Percentiles rank a stretch among this genome's conserved stretches.
Evolutionary conservation across 2,329 filamentous ascomycete genomes (phyloP).

Genomic region (Metarhizium guizhouense): DNA sequence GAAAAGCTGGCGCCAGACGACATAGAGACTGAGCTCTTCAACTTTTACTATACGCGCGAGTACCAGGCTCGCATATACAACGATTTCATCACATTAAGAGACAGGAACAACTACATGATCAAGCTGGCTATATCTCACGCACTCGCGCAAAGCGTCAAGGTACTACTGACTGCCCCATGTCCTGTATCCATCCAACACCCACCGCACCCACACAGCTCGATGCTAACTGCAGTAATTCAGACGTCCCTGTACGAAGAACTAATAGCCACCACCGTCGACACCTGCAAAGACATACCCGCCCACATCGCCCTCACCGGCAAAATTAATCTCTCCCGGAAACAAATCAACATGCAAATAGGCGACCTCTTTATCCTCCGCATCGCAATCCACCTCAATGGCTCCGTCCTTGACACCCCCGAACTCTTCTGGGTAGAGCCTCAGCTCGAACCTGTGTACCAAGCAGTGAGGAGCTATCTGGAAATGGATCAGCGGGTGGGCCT

Average conservation of each 20-base stretch:
- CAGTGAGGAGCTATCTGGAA: conserved; percentile 89
- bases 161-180: conserved; percentile 21
- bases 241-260: conserved; percentile 95
- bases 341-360: conserved; percentile 99
- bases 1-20: conserved; percentile 85
- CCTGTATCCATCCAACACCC: not conserved
- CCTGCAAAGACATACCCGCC: conserved; percentile 84
- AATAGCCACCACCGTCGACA: conserved; percentile 86
- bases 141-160: conserved; percentile 90
- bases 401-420: conserved; percentile 91
- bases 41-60: conserved; percentile 97
- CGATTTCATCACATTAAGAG: conserved; percentile 91
- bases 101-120: conserved; percentile 96
- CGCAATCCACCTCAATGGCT: conserved; percentile 96
- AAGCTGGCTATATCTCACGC: conserved; percentile 96
- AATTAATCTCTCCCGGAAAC: conserved; percentile 74
- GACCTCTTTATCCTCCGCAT: conserved; percentile 96
- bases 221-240: conserved; percentile 29
- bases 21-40: conserved; percentile 94
- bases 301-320: conserved; percentile 90
- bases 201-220: not conserved
- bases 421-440: conserved; percentile 98
- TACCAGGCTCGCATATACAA: conserved; percentile 99
- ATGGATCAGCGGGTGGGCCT: conserved; percentile 93
- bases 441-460: conserved; percentile 91